Evolutionary conservation across 495 filamentous ascomycete genomes (phyloP), one percentile per base, ranked within the genome.

Genomic region (Penicillium manginii): DNA sequence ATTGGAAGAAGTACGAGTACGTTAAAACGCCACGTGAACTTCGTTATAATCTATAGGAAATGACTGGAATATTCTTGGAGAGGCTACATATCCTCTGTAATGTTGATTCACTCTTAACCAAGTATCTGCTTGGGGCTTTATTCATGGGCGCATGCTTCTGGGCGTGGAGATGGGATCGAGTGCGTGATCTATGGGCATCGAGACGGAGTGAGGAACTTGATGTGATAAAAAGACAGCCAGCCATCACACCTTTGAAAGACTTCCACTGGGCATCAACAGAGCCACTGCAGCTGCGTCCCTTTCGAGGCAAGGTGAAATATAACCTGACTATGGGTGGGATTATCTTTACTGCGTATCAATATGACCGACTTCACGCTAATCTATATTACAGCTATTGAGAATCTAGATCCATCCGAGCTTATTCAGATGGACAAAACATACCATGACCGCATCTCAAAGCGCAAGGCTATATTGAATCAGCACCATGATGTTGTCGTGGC

Each of bases 381-480:
- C 31, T 7, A 17, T 21, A 47, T 48, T 32, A 17, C 55, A 82
- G 80, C 78, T 70, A 63, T 86, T 67, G 73, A 81, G 65, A 79
- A 64, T 43, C 73, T 75, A 50, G 73, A 79, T 12, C 76, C 86
- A 1, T 85, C 85, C 1, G 82, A 89, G 9, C 80, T 91, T 23
- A 81, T 92, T 52, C 66, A 71, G 12, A 83, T 91, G 40, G 89
- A 92, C 75, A 73, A 69, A n/a, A 86, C 83, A 31, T 91, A 91
- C 66, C 71, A 78, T 22, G 59, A 71, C 0, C 80, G 87, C 5
- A 73, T 92, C 33, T 58, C 56, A 0, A 67, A 82, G n/a, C 85
- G 89, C 8, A 76, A 78, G 19, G 45, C 71, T 0, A 66, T 85
- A 8, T 68, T 91, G 9, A 53, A 70, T 18, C 62, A 79, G 2